phyloP scores from a whole-genome alignment of 2,329 filamentous ascomycete genomes.

The Byssothecium circinans region DNA sequence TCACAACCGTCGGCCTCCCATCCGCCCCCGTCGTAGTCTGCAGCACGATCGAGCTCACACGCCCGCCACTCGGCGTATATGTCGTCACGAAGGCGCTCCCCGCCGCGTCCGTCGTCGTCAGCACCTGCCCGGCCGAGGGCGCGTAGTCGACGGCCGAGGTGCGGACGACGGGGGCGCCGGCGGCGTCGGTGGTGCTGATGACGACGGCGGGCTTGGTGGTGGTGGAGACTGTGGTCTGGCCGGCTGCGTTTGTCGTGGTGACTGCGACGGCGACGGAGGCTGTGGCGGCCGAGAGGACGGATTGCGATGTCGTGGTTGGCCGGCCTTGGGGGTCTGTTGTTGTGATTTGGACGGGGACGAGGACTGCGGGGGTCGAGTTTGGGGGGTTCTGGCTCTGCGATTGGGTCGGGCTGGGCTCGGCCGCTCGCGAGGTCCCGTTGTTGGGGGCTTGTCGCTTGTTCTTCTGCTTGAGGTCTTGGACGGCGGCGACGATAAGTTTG shows the following conservation, averaged over 20 bases:
- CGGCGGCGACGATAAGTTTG: slow-evolving; percentile 65
- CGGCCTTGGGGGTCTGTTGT: slow-evolving; percentile 44
- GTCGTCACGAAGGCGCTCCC: slow-evolving; percentile 51
- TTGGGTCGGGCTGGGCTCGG: too few relatives aligned
- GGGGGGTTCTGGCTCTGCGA: neutral
- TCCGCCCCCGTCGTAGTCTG: slow-evolving; percentile 36
- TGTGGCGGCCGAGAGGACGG: slow-evolving; percentile 45
- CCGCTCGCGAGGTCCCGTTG: too few relatives aligned
- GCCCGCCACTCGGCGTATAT: slow-evolving; percentile 48
- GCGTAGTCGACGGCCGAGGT: slow-evolving; percentile 37
- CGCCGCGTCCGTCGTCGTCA: slow-evolving; percentile 47
- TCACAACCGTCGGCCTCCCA: slow-evolving; percentile 45
- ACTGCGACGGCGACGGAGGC: slow-evolving; percentile 44
- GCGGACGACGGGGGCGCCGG: slow-evolving; percentile 42
- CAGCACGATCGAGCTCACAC: slow-evolving; percentile 45
- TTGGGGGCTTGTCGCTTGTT: slow-evolving; percentile 44
- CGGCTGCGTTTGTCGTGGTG: slow-evolving; percentile 44
- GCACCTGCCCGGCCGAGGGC: slow-evolving; percentile 43
- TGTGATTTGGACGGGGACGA: slow-evolving; percentile 45
- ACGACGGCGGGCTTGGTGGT: slow-evolving; percentile 44
- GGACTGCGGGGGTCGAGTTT: slow-evolving; percentile 16
- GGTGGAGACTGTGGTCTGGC: slow-evolving; percentile 41
- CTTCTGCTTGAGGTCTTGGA: slow-evolving; percentile 48
- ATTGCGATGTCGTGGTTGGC: slow-evolving; percentile 41
- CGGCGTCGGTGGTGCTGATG: slow-evolving; percentile 42